These are phyloP conservation scores for Wallemia hederae DNA, from an alignment of 1,284 basidiomycete genomes.

Conservation along the genomic window DNA sequence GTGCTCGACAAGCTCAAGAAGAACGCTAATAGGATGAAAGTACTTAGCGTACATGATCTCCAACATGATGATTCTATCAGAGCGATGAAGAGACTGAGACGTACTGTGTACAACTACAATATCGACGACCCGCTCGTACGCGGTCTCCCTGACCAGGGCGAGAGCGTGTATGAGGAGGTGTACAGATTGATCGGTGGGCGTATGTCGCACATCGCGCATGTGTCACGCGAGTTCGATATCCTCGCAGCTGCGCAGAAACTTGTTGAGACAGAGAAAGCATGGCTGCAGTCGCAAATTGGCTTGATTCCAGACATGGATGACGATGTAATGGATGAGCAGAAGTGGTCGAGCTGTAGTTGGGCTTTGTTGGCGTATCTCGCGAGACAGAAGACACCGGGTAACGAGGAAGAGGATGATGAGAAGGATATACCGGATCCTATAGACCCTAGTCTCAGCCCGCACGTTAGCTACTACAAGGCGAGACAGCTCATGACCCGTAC, in stretches of 20 bases:
- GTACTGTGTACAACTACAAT: not conserved
- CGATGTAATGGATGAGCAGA: slow-evolving; percentile 59
- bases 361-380: slow-evolving; percentile 39
- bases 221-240: slow-evolving; percentile 30
- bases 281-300: slow-evolving; percentile 32
- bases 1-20: slow-evolving; percentile 7
- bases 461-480: slow-evolving; percentile 33
- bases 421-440: slow-evolving; percentile 19
- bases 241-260: slow-evolving; percentile 31
- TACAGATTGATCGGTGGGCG: slow-evolving; percentile 41
- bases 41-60: slow-evolving; percentile 44
- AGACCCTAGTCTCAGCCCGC: slow-evolving; percentile 22
- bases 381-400: slow-evolving; percentile 1
- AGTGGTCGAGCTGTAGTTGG: slow-evolving; percentile 55
- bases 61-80: slow-evolving; percentile 28
- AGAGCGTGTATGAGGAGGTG: slow-evolving; percentile 22
- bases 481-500: slow-evolving; percentile 50
- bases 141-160: slow-evolving; percentile 6
- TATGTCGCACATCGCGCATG: slow-evolving; percentile 39
- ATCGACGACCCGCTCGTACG: slow-evolving; percentile 9
- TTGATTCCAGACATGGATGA: slow-evolving; percentile 36
- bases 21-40: slow-evolving; percentile 17
- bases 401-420: slow-evolving; percentile 17
- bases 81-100: slow-evolving; percentile 9
- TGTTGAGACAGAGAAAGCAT: slow-evolving; percentile 39